Evolutionary conservation across 805 yeast genomes (phyloP).

Genomic region (Lipomyces sp.): DNA sequence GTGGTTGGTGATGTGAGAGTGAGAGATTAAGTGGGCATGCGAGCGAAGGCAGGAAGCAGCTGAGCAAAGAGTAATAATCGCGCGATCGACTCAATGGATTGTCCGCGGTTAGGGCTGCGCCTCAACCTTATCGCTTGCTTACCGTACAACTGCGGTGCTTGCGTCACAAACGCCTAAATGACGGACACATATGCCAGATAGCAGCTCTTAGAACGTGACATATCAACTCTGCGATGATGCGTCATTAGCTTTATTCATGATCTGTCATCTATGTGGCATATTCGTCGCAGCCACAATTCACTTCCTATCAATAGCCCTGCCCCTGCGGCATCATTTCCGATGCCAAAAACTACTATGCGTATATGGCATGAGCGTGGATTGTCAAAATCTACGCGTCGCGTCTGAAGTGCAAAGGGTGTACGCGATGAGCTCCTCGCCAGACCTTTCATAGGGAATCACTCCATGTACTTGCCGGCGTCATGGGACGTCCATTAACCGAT

Average conservation of each 20-base stretch:
- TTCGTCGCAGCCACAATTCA: background rate
- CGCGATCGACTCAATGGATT: conserved; percentile 6
- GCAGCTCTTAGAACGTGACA: background rate
- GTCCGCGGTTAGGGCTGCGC: background rate
- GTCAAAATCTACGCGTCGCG: too few species aligned
- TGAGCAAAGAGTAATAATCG: conserved; percentile 9
- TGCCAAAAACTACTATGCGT: background rate
- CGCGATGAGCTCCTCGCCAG: too few species aligned
- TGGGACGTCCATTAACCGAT: background rate
- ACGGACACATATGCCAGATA: background rate
- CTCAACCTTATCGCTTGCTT: background rate
- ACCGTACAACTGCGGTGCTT: background rate
- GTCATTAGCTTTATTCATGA: background rate
- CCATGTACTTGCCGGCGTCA: background rate
- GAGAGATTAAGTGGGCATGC: background rate
- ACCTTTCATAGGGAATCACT: background rate
- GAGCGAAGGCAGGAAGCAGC: background rate
- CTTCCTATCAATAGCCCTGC: background rate
- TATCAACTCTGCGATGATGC: background rate
- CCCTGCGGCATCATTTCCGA: too few species aligned
- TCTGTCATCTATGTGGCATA: conserved; percentile 2
- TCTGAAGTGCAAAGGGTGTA: too few species aligned
- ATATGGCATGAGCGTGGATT: background rate
- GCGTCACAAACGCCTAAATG: background rate
- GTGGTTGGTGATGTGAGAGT: background rate